Evolutionary conservation across 139 green algal species (phyloP).

Genomic region (Gonium pectorale): DNA sequence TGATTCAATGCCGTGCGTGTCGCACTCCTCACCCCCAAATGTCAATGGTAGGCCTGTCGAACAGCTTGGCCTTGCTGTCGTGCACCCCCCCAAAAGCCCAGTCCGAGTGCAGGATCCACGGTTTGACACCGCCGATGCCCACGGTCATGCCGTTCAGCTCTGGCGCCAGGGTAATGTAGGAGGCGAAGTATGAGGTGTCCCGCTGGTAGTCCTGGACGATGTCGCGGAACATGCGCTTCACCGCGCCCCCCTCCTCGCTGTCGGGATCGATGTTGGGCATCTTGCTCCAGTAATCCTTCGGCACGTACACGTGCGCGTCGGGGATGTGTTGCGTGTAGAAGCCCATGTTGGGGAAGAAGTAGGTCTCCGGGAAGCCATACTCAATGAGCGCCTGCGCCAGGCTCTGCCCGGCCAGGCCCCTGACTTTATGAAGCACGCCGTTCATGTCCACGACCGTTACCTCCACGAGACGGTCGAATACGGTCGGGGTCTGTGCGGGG

Average conservation of each 20-base stretch:
- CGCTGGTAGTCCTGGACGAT: conserved; percentile 63
- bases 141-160: conserved; percentile 59
- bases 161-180: conserved; percentile 48
- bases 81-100: conserved; percentile 56
- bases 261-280: conserved; percentile 53
- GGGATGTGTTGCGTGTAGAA: conserved; percentile 66
- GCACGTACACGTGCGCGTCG: conserved; percentile 54
- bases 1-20: too few species aligned
- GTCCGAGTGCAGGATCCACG: conserved; percentile 57
- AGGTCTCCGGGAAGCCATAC: conserved; percentile 59
- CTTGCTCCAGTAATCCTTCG: conserved; percentile 49
- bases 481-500: conserved; percentile 54
- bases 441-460: conserved; percentile 68
- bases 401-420: conserved; percentile 52
- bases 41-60: conserved; percentile 47
- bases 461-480: conserved; percentile 71
- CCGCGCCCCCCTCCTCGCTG: conserved; percentile 49
- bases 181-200: conserved; percentile 59
- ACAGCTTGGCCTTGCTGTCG: conserved; percentile 49
- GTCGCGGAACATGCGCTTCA: conserved; percentile 66
- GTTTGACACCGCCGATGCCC: conserved; percentile 61
- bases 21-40: conserved; percentile 51
- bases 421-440: conserved; percentile 60
- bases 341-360: conserved; percentile 68
- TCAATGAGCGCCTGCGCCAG: conserved; percentile 57